phyloP scores from a whole-genome alignment of 306 rosid species.

The Malus asiatica region DNA sequence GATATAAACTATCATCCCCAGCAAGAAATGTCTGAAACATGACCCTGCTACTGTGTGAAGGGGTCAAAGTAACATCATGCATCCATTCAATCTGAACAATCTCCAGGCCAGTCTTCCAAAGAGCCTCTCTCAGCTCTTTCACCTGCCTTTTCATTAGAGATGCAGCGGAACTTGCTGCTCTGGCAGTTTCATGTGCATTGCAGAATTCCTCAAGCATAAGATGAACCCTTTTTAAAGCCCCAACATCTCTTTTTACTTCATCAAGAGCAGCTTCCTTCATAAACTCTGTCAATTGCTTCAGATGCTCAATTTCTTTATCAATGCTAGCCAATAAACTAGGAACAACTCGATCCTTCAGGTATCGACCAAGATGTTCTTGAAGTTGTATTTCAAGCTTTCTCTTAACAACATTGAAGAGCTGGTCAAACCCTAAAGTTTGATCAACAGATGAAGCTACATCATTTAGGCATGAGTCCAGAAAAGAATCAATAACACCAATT shows the following conservation, averaged over 20 bases:
- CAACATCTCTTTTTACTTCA: constrained; percentile 49
- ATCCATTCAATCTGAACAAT: constrained; percentile 87
- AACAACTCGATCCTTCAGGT: constrained; percentile 64
- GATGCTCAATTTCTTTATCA: constrained; percentile 61
- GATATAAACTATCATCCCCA: constrained; percentile 54
- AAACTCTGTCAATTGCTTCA: constrained; percentile 59
- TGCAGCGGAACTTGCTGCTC: constrained; percentile 84
- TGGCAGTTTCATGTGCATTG: constrained; percentile 86
- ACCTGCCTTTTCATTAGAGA: constrained; percentile 67
- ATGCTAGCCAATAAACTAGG: constrained; percentile 65
- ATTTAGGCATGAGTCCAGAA: constrained; percentile 78
- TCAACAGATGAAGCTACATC: constrained; percentile 81
- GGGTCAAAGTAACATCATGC: constrained; percentile 57
- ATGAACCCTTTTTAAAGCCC: constrained; percentile 49
- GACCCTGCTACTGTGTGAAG: constrained; percentile 55
- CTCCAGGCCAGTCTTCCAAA: constrained; percentile 71
- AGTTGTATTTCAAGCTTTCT: constrained; percentile 83
- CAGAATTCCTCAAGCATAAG: constrained; percentile 85
- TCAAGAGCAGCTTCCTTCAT: constrained; percentile 42
- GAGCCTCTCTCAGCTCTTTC: constrained; percentile 71
- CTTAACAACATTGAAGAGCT: constrained; percentile 66
- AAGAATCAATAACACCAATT: constrained; percentile 68
- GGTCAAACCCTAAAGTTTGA: constrained; percentile 85
- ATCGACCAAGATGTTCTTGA: constrained; percentile 57
- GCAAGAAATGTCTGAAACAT: constrained; percentile 55